Base-by-base conservation (phyloP, 176 grass and related monocot genomes). In the Puccinellia tenuiflora region DNA sequence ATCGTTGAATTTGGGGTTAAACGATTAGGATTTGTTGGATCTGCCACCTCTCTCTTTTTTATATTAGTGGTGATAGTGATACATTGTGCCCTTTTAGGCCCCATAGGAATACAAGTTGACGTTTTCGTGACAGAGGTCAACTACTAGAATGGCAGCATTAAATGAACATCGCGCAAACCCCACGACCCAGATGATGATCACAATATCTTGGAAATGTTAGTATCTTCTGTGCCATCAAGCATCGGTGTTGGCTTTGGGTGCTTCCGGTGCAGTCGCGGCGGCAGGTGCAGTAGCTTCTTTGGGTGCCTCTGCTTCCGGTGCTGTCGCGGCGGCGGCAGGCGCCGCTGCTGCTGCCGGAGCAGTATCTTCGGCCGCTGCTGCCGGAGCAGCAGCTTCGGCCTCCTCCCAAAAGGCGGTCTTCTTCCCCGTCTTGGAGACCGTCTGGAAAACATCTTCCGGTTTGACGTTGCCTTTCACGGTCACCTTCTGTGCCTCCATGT, bases 381-480 rank as follows among this genome's bases (percentile, higher is more conserved):
- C 48, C 3, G 75, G 16, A 45, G 67, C n/a, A 17, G 77, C 40
- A 12, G 72, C 55, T 48, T 94, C 84, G 33, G 13, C 28, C 81
- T n/a, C n/a, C n/a, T 94, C 88, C 92, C 95, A 94, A 68, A 88
- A 92, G 73, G 88, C 78, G 62, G 92, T 94, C 67, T 87, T 97
- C 79, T 97, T 97, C 40, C 95, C 95, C 3, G 95, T 92, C 70
- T 89, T 97, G 42, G 92, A 97, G 60, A 97, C 95, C 1, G 86
- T 94, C 81, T 94, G 89, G 73, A 97, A 76, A 77, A 97, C 92
- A 12, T 85, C 95, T 34, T 92, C 90, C 2, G 92, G 86, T 74
- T 88, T 92, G 39, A 97, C 81, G 67, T 92, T 92, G 73, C 95
- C 92, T 85, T 79, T 92, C 3, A 97, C 95, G 4, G 94, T 97